A percentile compares a stretch with the other conserved stretches of the same genome.
Evolutionary conservation across 2,329 filamentous ascomycete species (phyloP).

Genomic region (Fusarium floridanum): DNA sequence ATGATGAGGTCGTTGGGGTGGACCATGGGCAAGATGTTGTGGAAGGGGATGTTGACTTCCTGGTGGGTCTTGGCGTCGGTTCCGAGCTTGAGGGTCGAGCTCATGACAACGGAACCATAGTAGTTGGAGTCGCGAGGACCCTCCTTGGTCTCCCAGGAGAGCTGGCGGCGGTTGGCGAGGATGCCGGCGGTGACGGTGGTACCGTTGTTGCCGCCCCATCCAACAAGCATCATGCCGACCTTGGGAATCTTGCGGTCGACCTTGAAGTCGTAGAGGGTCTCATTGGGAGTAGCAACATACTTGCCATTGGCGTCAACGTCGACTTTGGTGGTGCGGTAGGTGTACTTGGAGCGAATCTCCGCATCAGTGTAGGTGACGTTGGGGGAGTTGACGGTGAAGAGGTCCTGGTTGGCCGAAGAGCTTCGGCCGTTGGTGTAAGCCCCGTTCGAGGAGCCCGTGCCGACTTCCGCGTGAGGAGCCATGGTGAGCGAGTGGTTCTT

Average conservation of each 20-base stretch:
- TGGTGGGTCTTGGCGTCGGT: slow-evolving; percentile 84
- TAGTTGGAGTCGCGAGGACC: slow-evolving; percentile 90
- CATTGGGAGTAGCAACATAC: slow-evolving; percentile 85
- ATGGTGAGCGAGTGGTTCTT: slow-evolving; percentile 66
- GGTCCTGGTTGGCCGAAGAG: slow-evolving; percentile 62
- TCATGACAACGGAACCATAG: slow-evolving; percentile 98
- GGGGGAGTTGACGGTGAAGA: slow-evolving; percentile 91
- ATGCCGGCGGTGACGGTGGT: slow-evolving; percentile 97
- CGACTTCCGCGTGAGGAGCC: slow-evolving; percentile 88
- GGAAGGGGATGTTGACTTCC: slow-evolving; percentile 97
- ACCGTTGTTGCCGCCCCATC: slow-evolving; percentile 98
- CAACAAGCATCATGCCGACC: slow-evolving; percentile 96
- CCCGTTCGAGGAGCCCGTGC: slow-evolving; percentile 69
- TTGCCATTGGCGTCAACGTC: slow-evolving; percentile 78
- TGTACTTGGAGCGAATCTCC: slow-evolving; percentile 94
- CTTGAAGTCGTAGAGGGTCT: slow-evolving; percentile 97
- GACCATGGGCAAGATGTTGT: slow-evolving; percentile 93
- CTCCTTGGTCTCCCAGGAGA: slow-evolving; percentile 95
- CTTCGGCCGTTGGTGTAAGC: slow-evolving; percentile 58
- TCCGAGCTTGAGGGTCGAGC: slow-evolving; percentile 96
- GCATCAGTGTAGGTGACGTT: slow-evolving; percentile 91
- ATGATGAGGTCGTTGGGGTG: slow-evolving; percentile 96
- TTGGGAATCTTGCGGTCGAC: slow-evolving; percentile 93
- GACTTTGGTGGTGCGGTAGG: slow-evolving; percentile 93
- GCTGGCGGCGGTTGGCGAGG: slow-evolving; percentile 88